Conservation (phyloP, 2,329 filamentous ascomycete species). For the Parascedosporium putredinis region DNA sequence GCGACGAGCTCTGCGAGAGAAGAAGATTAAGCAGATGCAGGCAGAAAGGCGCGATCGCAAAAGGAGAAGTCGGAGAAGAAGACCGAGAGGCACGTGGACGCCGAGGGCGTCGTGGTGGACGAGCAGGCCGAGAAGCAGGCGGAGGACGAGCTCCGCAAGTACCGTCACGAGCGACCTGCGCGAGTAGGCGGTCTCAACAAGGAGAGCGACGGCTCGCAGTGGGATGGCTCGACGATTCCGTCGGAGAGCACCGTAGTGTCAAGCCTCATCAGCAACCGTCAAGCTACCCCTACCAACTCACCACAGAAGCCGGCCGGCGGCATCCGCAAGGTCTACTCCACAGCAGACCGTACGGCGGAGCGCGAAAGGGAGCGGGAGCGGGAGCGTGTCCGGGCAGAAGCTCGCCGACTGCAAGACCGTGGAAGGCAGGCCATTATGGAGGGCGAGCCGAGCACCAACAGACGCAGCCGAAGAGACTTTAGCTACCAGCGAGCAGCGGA, state of each 20-base stretch:
- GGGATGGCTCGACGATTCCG: conserved; percentile 63
- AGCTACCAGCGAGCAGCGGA: conserved; percentile 38
- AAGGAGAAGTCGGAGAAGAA: conserved; percentile 29
- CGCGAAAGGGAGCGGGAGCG: conserved; percentile 38
- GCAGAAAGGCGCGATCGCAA: conserved; percentile 23
- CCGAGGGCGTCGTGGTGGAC: conserved; percentile 51
- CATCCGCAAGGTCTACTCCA: conserved; percentile 54
- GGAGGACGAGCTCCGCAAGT: conserved; percentile 63
- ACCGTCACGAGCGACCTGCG: conserved; percentile 78
- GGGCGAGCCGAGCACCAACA: background rate
- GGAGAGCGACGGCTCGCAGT: conserved; percentile 65
- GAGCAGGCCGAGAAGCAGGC: conserved; percentile 53
- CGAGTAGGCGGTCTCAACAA: conserved; percentile 84
- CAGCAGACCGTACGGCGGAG: conserved; percentile 40
- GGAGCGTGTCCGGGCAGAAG: conserved; percentile 38
- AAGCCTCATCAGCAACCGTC: conserved; percentile 48
- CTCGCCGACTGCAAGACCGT: conserved; percentile 42
- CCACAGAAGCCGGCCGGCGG: conserved; percentile 34
- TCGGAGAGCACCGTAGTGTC: conserved; percentile 53
- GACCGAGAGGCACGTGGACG: conserved; percentile 35
- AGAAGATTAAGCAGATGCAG: conserved; percentile 28
- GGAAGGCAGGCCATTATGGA: conserved; percentile 23
- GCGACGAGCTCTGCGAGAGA: conserved; percentile 41
- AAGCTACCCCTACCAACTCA: conserved; percentile 45
- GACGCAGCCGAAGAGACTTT: conserved; percentile 30